Conservation (phyloP, 1,139 yeast genomes). For the Yamadazyma membranifaciens region DNA sequence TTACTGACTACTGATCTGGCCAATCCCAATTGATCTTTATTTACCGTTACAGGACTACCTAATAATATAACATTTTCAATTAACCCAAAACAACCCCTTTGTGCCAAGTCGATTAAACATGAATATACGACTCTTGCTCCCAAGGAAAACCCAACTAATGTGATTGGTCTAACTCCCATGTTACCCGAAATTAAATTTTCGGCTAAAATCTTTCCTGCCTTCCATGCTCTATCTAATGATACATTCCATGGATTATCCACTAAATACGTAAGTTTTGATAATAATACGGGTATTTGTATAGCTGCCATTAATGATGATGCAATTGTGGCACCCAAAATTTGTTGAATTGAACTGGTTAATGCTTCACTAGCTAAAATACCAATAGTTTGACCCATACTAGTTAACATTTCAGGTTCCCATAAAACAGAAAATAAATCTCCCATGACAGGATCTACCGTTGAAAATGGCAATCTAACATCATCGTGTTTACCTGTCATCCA, state of each 20-base stretch:
- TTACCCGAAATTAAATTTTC: conserved; percentile 86
- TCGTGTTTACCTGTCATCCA: conserved; percentile 97
- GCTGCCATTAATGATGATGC: conserved; percentile 96
- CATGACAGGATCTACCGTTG: conserved; percentile 96
- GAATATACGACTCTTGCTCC: conserved; percentile 94
- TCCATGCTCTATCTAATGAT: conserved; percentile 95
- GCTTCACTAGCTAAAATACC: conserved; percentile 92
- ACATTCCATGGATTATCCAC: conserved; percentile 98
- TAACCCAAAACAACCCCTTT: conserved; percentile 82
- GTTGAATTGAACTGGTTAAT: conserved; percentile 89
- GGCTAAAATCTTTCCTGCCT: conserved; percentile 88
- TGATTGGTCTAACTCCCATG: conserved; percentile 89
- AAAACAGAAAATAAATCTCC: conserved; percentile 89
- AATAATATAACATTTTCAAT: conserved; percentile 85
- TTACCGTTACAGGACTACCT: conserved; percentile 86
- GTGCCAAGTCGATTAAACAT: conserved; percentile 82
- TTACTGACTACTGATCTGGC: conserved; percentile 92
- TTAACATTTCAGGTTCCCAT: conserved; percentile 99
- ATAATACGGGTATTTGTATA: conserved; percentile 86
- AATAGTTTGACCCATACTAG: conserved; percentile 94
- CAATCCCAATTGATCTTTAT: conserved; percentile 71
- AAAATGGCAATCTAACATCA: conserved; percentile 94
- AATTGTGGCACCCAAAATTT: conserved; percentile 88
- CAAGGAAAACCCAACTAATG: conserved; percentile 88
- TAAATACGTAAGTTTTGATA: conserved; percentile 83